These are phyloP conservation scores for Coemansia sp. DNA, from an alignment of 192 early-diverging fungal genomes.

Conservation along the genomic window DNA sequence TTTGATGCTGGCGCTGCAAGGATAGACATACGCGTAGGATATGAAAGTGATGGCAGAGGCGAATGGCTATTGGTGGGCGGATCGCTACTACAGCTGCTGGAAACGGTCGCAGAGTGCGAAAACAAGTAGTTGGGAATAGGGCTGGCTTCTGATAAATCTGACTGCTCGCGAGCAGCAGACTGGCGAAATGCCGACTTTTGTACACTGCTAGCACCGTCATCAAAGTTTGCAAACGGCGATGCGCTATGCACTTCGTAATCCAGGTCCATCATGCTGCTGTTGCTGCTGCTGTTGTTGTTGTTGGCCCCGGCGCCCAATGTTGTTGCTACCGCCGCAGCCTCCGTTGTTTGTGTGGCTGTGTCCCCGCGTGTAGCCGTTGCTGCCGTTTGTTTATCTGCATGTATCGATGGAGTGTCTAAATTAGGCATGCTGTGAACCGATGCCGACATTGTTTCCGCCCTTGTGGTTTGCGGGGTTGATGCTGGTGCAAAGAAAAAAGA, in stretches of 20 bases:
- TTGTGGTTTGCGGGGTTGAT: conserved; percentile 3
- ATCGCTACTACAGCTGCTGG: background rate
- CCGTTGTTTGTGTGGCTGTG: conserved; percentile 2
- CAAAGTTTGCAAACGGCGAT: background rate
- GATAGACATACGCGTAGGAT: background rate
- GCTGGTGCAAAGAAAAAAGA: background rate
- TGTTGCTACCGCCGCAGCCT: background rate
- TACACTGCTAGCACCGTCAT: background rate
- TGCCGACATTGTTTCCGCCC: conserved; percentile 9
- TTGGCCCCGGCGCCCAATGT: too few relatives aligned
- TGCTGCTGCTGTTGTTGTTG: too few relatives aligned
- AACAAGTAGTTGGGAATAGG: background rate
- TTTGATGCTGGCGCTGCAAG: conserved; percentile 5
- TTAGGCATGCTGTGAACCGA: conserved; percentile 15
- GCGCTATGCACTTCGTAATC: conserved; percentile 5
- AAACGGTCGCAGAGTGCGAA: background rate
- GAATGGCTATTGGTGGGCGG: conserved; percentile 1
- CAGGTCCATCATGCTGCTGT: conserved; percentile 3
- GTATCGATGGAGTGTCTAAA: conserved; percentile 27
- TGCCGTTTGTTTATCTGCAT: conserved; percentile 7
- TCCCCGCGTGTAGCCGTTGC: conserved; percentile 3
- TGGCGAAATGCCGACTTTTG: background rate
- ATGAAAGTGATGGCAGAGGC: background rate
- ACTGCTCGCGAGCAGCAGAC: background rate
- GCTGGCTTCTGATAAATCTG: background rate